Evolutionary conservation across 257 asterid genomes (phyloP), one percentile per base, ranked within the genome.

Genomic region (Lavandula angustifolia): DNA sequence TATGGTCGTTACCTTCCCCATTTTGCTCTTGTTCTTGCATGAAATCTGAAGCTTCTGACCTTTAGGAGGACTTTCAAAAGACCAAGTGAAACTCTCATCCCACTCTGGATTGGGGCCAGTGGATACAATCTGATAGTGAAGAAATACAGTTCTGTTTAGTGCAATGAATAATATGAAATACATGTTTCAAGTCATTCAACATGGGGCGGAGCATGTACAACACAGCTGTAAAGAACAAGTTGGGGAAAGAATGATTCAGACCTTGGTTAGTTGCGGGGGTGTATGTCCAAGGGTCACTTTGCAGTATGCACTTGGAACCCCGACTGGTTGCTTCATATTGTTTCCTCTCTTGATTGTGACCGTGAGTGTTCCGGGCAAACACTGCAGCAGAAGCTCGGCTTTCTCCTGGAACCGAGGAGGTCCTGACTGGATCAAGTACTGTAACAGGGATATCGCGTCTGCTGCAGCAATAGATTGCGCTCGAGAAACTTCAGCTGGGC

Each of bases 11-110:
- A 90, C 99, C 97, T 94, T 94, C 55, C 97, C 99, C 96, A 94
- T 87, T 71, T 94, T 94, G 94, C 97, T 94, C 89, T 94, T 90
- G 71, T 94, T 94, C 86, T 94, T 94, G 97, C 99, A 89, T 42
- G 99, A 94, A 68, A 94, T 94, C 74, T 94, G 99, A 67, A 94
- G 95, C 82, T 94, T 94, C 88, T 89, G 96, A 73, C 99, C 99
- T 73, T 92, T 92, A 16, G 99, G 99, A 60, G 99, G 99, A 78
- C 99, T 89, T 78, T 92, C 99, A 35, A 89, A 89, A 60, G 96
- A 84, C 99, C 97, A 92, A 0, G 88, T 71, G 67, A 92, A 92
- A 80, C 94, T 92, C 78, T 92, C 99, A 0, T 90, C 99, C 87
- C 96, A 92, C 65, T 87, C 96, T 13, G 99, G 99, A 66, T 90